Percentiles rank a stretch among this genome's conserved stretches.
These are phyloP conservation scores for Austroboletus olivaceoglutinosus DNA, from an alignment of 1,284 basidiomycete species.

Conservation along the genomic window DNA sequence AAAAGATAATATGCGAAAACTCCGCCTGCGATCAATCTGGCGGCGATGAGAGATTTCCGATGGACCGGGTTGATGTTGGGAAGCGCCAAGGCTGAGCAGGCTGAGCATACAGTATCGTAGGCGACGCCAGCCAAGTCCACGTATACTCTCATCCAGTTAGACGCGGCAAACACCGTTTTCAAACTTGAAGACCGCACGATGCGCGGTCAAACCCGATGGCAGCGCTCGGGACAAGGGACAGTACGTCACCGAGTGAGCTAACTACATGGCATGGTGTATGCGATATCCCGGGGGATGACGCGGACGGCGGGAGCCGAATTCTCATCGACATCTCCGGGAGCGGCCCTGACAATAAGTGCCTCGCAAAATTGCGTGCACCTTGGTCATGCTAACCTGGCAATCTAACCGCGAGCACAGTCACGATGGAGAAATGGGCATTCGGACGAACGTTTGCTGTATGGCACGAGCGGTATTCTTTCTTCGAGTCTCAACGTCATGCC, in stretches of 20 bases:
- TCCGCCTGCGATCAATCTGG: slow-evolving; percentile 17
- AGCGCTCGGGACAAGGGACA: slow-evolving; percentile 73
- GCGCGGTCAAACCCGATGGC: slow-evolving; percentile 36
- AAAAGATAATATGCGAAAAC: slow-evolving; percentile 73
- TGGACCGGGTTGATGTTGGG: slow-evolving; percentile 57
- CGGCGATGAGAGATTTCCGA: not conserved
- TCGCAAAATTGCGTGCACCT: slow-evolving; percentile 43
- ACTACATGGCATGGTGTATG: too few species aligned
- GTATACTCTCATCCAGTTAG: slow-evolving; percentile 65
- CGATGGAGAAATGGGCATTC: slow-evolving; percentile 74
- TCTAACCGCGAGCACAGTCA: slow-evolving; percentile 66
- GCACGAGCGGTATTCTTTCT: slow-evolving; percentile 50
- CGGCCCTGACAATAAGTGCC: too few species aligned
- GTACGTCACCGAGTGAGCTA: too few species aligned
- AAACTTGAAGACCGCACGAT: too few species aligned
- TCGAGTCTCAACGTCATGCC: slow-evolving; percentile 26
- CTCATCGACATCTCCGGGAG: too few species aligned
- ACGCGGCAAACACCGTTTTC: slow-evolving; percentile 43
- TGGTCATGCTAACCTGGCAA: slow-evolving; percentile 52
- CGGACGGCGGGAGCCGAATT: too few species aligned
- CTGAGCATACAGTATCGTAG: slow-evolving; percentile 41
- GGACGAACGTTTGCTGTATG: slow-evolving; percentile 49
- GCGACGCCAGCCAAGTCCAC: slow-evolving; percentile 50
- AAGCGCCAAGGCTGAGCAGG: slow-evolving; percentile 52
- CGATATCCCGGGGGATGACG: too few species aligned